phyloP scores from a whole-genome alignment of 1,284 basidiomycete genomes.

The Sporisorium exsertum region DNA sequence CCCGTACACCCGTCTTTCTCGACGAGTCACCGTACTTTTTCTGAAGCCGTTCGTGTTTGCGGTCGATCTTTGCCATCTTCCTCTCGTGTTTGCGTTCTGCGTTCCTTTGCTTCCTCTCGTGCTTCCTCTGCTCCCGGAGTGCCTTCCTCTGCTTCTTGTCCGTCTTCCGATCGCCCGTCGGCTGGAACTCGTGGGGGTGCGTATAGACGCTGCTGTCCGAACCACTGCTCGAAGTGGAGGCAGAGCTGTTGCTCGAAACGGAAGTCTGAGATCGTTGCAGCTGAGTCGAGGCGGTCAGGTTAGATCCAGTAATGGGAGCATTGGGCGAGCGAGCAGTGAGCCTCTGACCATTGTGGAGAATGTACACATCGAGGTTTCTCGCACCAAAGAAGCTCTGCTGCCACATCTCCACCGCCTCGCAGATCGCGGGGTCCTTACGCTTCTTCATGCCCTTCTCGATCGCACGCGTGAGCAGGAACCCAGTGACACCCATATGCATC shows the following conservation, averaged over 20 bases:
- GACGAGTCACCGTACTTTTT: constrained; percentile 10
- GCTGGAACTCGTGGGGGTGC: not conserved
- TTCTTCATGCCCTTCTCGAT: constrained; percentile 36
- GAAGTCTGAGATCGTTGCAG: not conserved
- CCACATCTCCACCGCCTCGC: constrained; percentile 31
- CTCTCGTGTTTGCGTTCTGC: constrained; percentile 15
- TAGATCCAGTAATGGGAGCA: constrained; percentile 2
- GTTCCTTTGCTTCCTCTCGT: constrained; percentile 33
- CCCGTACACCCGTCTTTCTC: not conserved
- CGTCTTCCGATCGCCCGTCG: constrained; percentile 75
- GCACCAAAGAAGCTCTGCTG: constrained; percentile 27
- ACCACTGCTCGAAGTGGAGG: constrained; percentile 16
- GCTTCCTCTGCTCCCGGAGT: constrained; percentile 68
- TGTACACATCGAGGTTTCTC: constrained; percentile 35
- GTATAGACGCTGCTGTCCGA: constrained; percentile 3
- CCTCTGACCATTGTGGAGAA: constrained; percentile 11
- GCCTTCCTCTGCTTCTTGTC: constrained; percentile 67
- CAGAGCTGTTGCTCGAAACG: constrained; percentile 2
- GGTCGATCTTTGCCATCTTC: constrained; percentile 19
- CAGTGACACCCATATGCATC: constrained; percentile 30
- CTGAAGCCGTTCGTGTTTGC: constrained; percentile 14
- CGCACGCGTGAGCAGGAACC: constrained; percentile 35
- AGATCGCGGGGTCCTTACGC: constrained; percentile 28
- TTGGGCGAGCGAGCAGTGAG: constrained; percentile 27
- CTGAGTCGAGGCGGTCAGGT: not conserved